phyloP scores from a whole-genome alignment of 1,284 basidiomycete species.

The Fomitopsis palustris region DNA sequence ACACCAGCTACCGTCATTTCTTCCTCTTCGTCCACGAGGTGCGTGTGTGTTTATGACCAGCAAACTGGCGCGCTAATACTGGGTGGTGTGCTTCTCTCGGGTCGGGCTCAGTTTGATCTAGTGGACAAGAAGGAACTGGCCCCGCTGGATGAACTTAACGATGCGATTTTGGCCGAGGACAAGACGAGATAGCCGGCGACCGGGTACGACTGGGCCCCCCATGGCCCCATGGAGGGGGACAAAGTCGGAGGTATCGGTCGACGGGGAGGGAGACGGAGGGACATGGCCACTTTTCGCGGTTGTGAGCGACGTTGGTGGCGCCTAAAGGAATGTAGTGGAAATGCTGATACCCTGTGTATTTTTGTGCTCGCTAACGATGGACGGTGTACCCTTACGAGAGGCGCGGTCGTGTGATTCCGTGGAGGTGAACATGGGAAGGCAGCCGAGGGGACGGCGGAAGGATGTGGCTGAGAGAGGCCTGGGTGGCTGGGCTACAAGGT shows the following conservation, averaged over 20 bases:
- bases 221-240: not conserved
- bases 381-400: not conserved
- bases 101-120: slow-evolving; percentile 76
- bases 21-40: slow-evolving; percentile 96
- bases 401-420: no score
- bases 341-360: not conserved
- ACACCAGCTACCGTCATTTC: slow-evolving; percentile 98
- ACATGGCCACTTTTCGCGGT: not conserved
- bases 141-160: slow-evolving; percentile 95
- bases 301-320: not conserved
- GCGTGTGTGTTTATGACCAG: slow-evolving; percentile 12
- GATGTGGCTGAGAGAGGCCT: no score
- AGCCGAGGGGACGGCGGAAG: no score
- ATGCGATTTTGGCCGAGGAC: slow-evolving; percentile 89
- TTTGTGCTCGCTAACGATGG: not conserved
- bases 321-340: not conserved
- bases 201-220: not conserved
- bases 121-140: slow-evolving; percentile 96
- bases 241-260: not conserved
- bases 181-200: slow-evolving; percentile 42
- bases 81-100: not conserved
- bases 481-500: not conserved
- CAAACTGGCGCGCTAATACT: not conserved
- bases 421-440: no score
- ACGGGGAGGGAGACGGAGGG: not conserved